Base-by-base conservation (phyloP, 192 early-diverging fungal genomes). In the Linnemannia hyalina region DNA sequence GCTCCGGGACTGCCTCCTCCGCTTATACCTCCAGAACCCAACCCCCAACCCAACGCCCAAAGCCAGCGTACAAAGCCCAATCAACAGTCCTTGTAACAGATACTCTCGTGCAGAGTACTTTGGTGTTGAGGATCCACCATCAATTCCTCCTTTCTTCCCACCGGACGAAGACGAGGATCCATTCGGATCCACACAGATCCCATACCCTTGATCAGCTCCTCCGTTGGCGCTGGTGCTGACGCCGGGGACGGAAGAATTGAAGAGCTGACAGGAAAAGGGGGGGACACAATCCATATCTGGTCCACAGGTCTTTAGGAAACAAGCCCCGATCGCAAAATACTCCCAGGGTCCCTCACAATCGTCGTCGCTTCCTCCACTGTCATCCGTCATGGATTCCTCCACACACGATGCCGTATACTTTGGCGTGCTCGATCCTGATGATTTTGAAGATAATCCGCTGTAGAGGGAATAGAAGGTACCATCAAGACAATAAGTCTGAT, bases 21-120 rank as follows among this genome's bases (percentile, higher is more conserved):
- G 77, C 32, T 73, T 73, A 38, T 83, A 83, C 18, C 78, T 73
- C 82, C 82, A 78, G n/a, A 78, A 75, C 1, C 82, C 82, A 11
- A 78, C 82, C 15, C 77, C 82, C 16, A 83, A 46, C 9, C 82
- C 82, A 6, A 83, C 73, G 1, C 82, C 82, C 1, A 83, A 11
- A 0, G 72, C 41, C 23, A 83, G 29, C 7, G 60, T 70, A 60
- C 75, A 83, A 13, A 75, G 32, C 0, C 82, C 82, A 55, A 83
- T 83, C 47, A 83, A 57, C 13, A 83, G 47, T 2, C 82, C 82
- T 26, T 83, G 76, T 5, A 83, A 32, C n/a, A 83, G 36, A 60
- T 74, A 83, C 23, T 78, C 63, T 9, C 47, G 38, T 42, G 76
- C n/a, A n/a, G 82, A 75, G 41, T 78, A 78, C 35, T 70, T 57